Evolutionary conservation across 108 stramenopile genomes (phyloP).

Genomic region (Cyclotella baltica): DNA sequence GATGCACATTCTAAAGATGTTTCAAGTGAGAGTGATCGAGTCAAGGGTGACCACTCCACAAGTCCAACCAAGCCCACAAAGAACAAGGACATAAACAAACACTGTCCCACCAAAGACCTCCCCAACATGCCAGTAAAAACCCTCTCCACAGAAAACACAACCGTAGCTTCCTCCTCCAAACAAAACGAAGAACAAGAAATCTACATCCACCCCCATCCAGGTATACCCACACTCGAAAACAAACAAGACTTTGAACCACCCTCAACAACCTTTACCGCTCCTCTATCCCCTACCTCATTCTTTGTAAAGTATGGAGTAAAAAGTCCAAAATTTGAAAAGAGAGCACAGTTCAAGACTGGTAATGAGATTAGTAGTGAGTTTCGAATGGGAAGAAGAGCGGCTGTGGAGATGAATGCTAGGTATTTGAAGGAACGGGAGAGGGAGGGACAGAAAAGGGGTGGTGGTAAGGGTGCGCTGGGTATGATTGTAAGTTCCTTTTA

Average conservation of each 20-base stretch:
- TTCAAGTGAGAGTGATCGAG: not conserved
- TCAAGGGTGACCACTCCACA: no score
- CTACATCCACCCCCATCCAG: no score
- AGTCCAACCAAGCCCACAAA: no score
- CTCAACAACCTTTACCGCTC: not conserved
- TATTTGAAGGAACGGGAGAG: no score
- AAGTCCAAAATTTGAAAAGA: not conserved
- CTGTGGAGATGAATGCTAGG: no score
- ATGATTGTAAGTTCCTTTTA: no score
- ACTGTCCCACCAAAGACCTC: not conserved
- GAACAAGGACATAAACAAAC: no score
- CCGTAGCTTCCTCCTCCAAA: not conserved
- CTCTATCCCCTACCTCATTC: conserved; percentile 3
- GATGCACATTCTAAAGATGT: not conserved
- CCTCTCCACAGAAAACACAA: conserved; percentile 3
- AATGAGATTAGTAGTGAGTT: not conserved
- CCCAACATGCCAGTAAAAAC: not conserved
- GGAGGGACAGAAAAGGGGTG: no score
- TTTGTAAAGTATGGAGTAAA: conserved; percentile 12
- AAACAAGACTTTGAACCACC: conserved; percentile 2
- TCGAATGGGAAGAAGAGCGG: not conserved
- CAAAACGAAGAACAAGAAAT: no score
- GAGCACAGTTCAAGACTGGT: not conserved
- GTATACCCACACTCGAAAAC: not conserved
- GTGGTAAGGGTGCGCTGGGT: no score